These are phyloP conservation scores for Sutorius eximius DNA, from an alignment of 1,284 basidiomycete genomes.

Conservation along the genomic window DNA sequence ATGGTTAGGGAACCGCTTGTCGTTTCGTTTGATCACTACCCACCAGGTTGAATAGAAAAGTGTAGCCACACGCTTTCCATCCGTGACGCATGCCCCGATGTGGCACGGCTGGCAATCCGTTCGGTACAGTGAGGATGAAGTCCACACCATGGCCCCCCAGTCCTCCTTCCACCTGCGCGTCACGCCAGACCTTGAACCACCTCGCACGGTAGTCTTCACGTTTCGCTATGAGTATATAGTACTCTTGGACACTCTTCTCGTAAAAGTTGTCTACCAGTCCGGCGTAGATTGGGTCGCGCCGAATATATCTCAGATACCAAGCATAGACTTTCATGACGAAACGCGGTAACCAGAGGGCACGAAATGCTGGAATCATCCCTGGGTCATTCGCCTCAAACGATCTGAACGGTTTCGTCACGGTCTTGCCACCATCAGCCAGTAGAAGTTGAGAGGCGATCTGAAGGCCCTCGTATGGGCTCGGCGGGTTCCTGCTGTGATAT, in stretches of 20 bases:
- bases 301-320: constrained; percentile 34
- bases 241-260: constrained; percentile 44
- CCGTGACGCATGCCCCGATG: constrained; percentile 44
- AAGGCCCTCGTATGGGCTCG: constrained; percentile 35
- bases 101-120: constrained; percentile 57
- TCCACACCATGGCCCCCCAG: constrained; percentile 47
- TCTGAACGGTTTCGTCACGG: constrained; percentile 16
- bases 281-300: constrained; percentile 29
- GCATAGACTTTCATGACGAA: constrained; percentile 33
- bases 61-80: constrained; percentile 44
- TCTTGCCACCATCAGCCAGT: constrained; percentile 33
- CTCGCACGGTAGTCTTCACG: constrained; percentile 43
- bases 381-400: constrained; percentile 32
- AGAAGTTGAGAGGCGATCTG: constrained; percentile 35
- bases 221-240: constrained; percentile 43
- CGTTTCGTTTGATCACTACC: constrained; percentile 9
- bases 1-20: background rate
- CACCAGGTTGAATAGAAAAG: constrained; percentile 47
- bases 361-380: constrained; percentile 34
- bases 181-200: constrained; percentile 55
- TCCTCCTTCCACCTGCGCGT: constrained; percentile 21
- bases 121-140: constrained; percentile 60
- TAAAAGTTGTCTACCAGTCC: constrained; percentile 41
- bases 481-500: constrained; percentile 22
- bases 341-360: constrained; percentile 30